Percentiles rank a stretch among this genome's conserved stretches.
phyloP scores from a whole-genome alignment of 306 rosid species.

The Sindora glabra region DNA sequence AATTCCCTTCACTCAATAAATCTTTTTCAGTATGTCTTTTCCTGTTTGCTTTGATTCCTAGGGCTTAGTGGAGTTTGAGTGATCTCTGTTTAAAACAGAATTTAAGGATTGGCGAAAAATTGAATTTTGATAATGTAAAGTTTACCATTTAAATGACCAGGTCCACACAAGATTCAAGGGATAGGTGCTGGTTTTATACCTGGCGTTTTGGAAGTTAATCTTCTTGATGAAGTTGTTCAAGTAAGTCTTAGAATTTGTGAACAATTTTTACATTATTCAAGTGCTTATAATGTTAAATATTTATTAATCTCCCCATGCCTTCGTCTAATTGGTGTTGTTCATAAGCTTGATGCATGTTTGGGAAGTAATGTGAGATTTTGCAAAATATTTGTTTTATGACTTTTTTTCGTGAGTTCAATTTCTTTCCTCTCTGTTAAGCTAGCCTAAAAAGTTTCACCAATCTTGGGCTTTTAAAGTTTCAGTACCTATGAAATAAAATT shows the following conservation, averaged over 20 bases:
- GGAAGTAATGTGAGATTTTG: neutral
- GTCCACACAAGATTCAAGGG: slow-evolving; percentile 93
- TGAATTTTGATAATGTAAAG: slow-evolving; percentile 10
- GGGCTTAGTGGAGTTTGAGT: neutral
- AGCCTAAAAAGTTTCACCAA: neutral
- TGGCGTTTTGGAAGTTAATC: slow-evolving; percentile 61
- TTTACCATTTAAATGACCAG: slow-evolving; percentile 28
- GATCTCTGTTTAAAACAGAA: neutral
- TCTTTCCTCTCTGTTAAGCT: neutral
- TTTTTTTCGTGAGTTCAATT: too few species aligned
- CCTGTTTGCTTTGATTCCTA: neutral
- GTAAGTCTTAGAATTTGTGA: slow-evolving; percentile 31
- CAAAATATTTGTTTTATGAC: neutral
- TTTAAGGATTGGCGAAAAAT: neutral
- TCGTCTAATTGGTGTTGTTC: too few species aligned
- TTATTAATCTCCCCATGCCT: too few species aligned
- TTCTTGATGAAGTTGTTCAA: slow-evolving; percentile 64
- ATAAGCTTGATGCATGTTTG: too few species aligned
- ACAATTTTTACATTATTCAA: neutral
- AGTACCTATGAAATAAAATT: neutral
- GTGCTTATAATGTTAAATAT: too few species aligned
- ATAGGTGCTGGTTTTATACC: slow-evolving; percentile 85
- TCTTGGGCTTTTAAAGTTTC: slow-evolving; percentile 1
- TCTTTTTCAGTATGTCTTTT: neutral
- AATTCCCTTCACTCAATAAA: neutral